Percentiles rank a stretch among this genome's conserved stretches.
phyloP scores from a whole-genome alignment of 768 basidiomycete species.

The Scleroderma bovista region DNA sequence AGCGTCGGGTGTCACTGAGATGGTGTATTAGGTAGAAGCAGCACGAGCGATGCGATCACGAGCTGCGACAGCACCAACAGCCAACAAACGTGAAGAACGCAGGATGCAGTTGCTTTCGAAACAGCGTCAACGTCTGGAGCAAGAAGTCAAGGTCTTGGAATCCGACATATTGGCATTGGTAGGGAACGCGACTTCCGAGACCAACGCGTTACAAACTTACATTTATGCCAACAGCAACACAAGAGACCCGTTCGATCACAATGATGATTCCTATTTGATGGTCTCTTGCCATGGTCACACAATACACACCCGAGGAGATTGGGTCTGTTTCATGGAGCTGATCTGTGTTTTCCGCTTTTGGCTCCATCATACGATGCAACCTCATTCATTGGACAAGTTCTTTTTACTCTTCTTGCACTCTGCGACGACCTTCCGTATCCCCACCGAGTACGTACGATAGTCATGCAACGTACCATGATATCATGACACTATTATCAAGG shows the following conservation, averaged over 20 bases:
- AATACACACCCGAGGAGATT: too few species aligned
- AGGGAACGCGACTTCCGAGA: neutral
- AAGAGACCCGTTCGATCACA: constrained; percentile 8
- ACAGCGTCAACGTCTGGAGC: constrained; percentile 63
- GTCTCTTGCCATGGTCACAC: neutral
- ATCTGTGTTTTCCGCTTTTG: too few species aligned
- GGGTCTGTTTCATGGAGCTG: too few species aligned
- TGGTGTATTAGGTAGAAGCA: constrained; percentile 46
- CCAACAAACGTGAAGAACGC: constrained; percentile 62
- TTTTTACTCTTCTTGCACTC: too few species aligned
- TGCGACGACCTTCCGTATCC: too few species aligned
- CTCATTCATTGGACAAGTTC: too few species aligned
- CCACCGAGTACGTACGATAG: too few species aligned
- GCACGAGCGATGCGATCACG: constrained; percentile 38
- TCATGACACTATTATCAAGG: neutral
- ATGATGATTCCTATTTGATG: neutral
- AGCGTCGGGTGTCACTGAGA: neutral
- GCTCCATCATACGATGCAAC: too few species aligned
- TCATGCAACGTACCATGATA: neutral
- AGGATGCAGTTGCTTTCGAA: constrained; percentile 58
- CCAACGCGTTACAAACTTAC: constrained; percentile 2
- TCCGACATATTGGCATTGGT: constrained; percentile 59
- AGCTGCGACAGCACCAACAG: constrained; percentile 42
- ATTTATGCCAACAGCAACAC: constrained; percentile 13
- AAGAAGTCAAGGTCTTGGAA: constrained; percentile 54